Percentiles rank a stretch among this genome's conserved stretches.
phyloP scores from a whole-genome alignment of 306 rosid species.

The Dalbergia cochinchinensis region DNA sequence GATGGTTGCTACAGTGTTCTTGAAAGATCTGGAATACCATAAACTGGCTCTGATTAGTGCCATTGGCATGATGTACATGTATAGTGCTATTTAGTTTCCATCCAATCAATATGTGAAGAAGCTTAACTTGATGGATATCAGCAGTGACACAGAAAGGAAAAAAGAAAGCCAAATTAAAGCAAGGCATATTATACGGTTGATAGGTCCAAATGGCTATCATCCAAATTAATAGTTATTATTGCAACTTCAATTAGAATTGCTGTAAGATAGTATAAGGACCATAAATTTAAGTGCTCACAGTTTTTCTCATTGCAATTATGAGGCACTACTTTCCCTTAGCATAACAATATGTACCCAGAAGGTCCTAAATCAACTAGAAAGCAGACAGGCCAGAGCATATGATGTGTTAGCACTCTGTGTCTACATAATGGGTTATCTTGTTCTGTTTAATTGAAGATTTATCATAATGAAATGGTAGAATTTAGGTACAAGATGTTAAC shows the following conservation, averaged over 20 bases:
- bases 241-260: not conserved
- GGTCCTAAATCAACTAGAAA: conserved; percentile 24
- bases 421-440: conserved; percentile 31
- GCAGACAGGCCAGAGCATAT: not conserved
- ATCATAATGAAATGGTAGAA: conserved; percentile 5
- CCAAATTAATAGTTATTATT: not conserved
- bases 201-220: not conserved
- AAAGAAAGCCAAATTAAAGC: not conserved
- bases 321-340: not conserved
- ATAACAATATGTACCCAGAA: not conserved
- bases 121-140: not conserved
- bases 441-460: conserved; percentile 19
- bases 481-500: conserved; percentile 46
- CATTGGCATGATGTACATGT: conserved; percentile 9
- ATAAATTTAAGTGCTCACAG: not conserved
- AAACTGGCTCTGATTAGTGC: not conserved
- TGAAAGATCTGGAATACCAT: conserved; percentile 41
- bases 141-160: conserved; percentile 13
- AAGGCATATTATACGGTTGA: not conserved
- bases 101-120: conserved; percentile 39
- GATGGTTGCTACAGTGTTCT: conserved; percentile 27
- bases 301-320: not conserved
- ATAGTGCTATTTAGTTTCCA: conserved; percentile 41
- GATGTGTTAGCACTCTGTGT: not conserved
- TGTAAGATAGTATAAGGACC: not conserved